Evolutionary conservation across 768 basidiomycete genomes (phyloP), one percentile per base, ranked within the genome.

Genomic region (Rhodotorula toruloides): DNA sequence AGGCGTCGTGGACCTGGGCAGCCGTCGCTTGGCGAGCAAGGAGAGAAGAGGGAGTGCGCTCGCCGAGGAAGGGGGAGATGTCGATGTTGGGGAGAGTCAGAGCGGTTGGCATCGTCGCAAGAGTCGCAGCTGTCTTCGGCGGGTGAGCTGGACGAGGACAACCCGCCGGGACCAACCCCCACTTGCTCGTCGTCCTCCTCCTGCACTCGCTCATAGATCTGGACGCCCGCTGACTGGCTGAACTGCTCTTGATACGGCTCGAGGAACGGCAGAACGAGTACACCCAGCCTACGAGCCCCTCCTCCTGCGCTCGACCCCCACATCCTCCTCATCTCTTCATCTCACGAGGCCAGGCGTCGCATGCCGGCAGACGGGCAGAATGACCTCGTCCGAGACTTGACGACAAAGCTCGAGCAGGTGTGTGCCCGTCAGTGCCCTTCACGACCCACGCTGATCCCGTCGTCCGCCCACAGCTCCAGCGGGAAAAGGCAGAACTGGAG

Each of bases 1-100:
- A 49, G 39, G 47, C 54, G 19, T 21, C 19, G 52, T 65, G 56
- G 27, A 58, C 43, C 74, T 73, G 89, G 90, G 13, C 90, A 89
- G 0, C 78, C 75, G 73, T 91, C 70, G 6, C 65, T 69, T 11
- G 50, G 60, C 32, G 21, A 25, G 27, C 25, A 22, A 22, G 14
- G 27, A 52, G 7, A 42, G n/a, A 12, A 3, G 29, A 7, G 25
- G 44, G 12, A 8, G 36, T 25, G 34, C 22, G 44, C 16, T 13
- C 16, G 9, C 34, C n/a, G 14, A 68, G 68, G 57, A 69, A 54
- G 7, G 63, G 63, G 4, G 55, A 42, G 34, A 65, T 22, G 54
- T 63, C 58, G 50, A 69, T 47, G 22, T 65, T 22, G 11, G 68
- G 68, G 37, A 69, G 63, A 8, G 55, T 48, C 10, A 43, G 7